Base-by-base conservation (phyloP, 495 filamentous ascomycete species). In the Cercophora newfieldiana region DNA sequence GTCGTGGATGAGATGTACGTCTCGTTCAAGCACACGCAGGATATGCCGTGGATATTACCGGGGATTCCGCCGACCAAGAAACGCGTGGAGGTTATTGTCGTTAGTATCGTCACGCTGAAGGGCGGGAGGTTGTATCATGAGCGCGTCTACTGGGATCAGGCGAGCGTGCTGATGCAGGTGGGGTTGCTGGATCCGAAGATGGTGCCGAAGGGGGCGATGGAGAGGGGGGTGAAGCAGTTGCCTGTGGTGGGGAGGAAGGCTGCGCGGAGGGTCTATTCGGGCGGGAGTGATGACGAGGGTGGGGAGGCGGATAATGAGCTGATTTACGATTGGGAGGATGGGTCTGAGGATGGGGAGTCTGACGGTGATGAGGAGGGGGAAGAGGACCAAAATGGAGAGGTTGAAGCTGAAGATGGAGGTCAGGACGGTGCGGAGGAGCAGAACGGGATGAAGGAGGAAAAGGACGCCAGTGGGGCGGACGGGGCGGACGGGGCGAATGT, bases 91-190 rank as follows among this genome's bases (percentile, higher is more conserved):
- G 79, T 96, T 12, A 85, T 90, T 0, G 76, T 94, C 16, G 88
- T 92, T 3, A 87, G 84, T 66, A 88, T 95, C 7, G 88, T 94
- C 7, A 87, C 87, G 62, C 74, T 94, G 58, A 81, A 90, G 18
- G 90, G 84, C 2, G 89, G 89, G 0, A 86, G 86, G 64, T 77
- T 96, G 6, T 91, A 88, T 70, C 87, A 89, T 60, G 92, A 96
- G 74, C 88, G 92, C 67, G 86, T 93, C 8, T 90, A 90, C 68
- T 96, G 92, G 92, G 92, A 95, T 69, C 92, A 95, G 73, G 91
- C 89, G 1, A 88, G 84, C 21, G 88, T 94, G 2, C 76, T 96
- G 0, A 82, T 88, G 22, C 92, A 96, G 73, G 76, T 91, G 0
- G 91, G 91, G 0, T 73, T 95, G 48, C 70, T 96, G 54, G 86